phyloP scores from a whole-genome alignment of 2,329 filamentous ascomycete species.

The Parafenestella ontariensis region DNA sequence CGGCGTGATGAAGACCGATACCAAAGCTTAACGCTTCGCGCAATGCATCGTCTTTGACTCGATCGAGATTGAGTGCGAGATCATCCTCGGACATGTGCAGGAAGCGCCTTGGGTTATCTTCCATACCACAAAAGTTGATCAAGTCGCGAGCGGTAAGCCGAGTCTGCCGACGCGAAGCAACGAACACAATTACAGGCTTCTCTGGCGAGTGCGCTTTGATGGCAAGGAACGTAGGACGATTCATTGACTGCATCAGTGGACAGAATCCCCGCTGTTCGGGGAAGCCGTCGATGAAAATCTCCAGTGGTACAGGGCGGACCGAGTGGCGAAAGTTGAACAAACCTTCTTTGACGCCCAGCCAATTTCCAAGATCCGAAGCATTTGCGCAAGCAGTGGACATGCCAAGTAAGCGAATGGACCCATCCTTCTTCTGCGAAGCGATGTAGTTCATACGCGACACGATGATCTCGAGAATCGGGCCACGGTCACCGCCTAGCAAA shows the following conservation, averaged over 20 bases:
- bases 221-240: conserved; percentile 92
- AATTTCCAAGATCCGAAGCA: conserved; percentile 90
- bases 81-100: conserved; percentile 95
- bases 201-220: conserved; percentile 96
- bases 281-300: conserved; percentile 97
- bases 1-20: conserved; percentile 95
- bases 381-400: conserved; percentile 99
- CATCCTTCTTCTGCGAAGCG: conserved; percentile 85
- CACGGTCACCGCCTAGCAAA: conserved; percentile 92
- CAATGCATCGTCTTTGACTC: conserved; percentile 91
- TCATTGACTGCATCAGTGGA: conserved; percentile 99
- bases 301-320: conserved; percentile 91
- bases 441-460: conserved; percentile 97
- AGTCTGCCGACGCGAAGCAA: conserved; percentile 93
- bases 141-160: conserved; percentile 93
- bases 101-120: conserved; percentile 94
- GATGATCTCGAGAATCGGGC: conserved; percentile 97
- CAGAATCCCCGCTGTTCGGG: conserved; percentile 95
- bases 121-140: conserved; percentile 98
- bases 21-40: conserved; percentile 96
- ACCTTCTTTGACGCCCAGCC: conserved; percentile 93
- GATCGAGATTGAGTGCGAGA: conserved; percentile 81
- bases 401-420: conserved; percentile 86
- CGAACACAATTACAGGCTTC: conserved; percentile 98
- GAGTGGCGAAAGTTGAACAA: conserved; percentile 98